A percentile compares a stretch with the other conserved stretches of the same genome.
Evolutionary conservation across 2,329 filamentous ascomycete species (phyloP).

Genomic region (Colletotrichum limetticola): DNA sequence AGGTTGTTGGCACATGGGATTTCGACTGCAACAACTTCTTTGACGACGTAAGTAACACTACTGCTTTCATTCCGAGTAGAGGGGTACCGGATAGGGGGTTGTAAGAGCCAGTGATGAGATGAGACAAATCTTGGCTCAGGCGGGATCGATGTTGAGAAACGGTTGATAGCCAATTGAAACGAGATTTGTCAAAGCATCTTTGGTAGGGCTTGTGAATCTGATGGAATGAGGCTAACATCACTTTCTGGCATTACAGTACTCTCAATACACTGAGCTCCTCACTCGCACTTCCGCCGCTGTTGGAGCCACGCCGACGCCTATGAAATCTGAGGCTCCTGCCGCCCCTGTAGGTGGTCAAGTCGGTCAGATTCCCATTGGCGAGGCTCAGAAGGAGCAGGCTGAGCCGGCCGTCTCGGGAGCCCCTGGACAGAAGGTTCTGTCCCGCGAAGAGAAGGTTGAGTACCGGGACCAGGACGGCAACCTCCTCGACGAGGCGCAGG

Average conservation of each 20-base stretch:
- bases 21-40: conserved; percentile 98
- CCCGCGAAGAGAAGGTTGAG: conserved; percentile 84
- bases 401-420: conserved; percentile 58
- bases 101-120: neutral
- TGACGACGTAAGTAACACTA: conserved; percentile 76
- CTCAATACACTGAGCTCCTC: conserved; percentile 25
- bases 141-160: neutral
- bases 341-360: conserved; percentile 32
- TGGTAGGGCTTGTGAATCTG: neutral
- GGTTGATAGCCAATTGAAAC: conserved; percentile 28
- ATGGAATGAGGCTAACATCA: conserved; percentile 11
- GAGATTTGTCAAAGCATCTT: conserved; percentile 10
- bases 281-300: conserved; percentile 19
- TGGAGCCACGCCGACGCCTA: conserved; percentile 19
- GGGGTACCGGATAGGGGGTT: conserved; percentile 44
- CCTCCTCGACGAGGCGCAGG: conserved; percentile 83
- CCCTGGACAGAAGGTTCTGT: conserved; percentile 61
- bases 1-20: conserved; percentile 91
- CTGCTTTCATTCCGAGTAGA: conserved; percentile 49
- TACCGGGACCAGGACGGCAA: conserved; percentile 97
- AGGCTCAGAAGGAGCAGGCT: conserved; percentile 40
- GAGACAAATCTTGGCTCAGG: neutral
- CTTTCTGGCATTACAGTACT: conserved; percentile 29
- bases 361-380: conserved; percentile 41
- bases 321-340: conserved; percentile 26